Conservation (phyloP, 345 rosid species). For the Citrus sp. region DNA sequence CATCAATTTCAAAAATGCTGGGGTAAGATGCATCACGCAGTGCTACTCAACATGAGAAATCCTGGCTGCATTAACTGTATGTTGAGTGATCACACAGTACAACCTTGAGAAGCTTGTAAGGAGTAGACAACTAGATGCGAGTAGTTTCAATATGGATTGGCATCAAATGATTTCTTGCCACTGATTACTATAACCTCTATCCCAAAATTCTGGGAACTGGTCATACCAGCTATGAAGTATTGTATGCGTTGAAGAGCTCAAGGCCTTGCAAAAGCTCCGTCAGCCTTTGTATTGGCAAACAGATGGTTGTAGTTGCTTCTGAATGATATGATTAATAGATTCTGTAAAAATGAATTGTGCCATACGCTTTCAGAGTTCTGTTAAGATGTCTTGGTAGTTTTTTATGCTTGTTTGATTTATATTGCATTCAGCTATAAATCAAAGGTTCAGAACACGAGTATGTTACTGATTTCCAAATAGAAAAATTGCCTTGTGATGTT, state of each 20-base stretch:
- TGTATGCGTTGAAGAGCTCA: constrained; percentile 40
- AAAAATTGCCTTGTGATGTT: too few species aligned
- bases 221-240: constrained; percentile 42
- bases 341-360: not conserved
- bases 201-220: constrained; percentile 29
- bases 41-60: constrained; percentile 46
- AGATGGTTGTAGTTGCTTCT: constrained; percentile 32
- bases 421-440: not conserved
- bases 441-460: too few species aligned
- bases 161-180: constrained; percentile 34
- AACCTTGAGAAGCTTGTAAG: constrained; percentile 16
- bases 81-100: constrained; percentile 40
- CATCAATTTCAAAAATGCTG: constrained; percentile 39
- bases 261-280: constrained; percentile 46
- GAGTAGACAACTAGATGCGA: constrained; percentile 23
- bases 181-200: constrained; percentile 32
- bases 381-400: not conserved
- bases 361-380: not conserved
- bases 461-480: too few species aligned
- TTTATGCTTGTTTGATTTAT: not conserved
- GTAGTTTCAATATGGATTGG: constrained; percentile 25
- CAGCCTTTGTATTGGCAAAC: constrained; percentile 48
- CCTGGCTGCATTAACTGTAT: constrained; percentile 44
- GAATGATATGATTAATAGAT: constrained; percentile 19
- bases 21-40: constrained; percentile 67